Percentiles rank a stretch among this genome's conserved stretches.
Conservation (phyloP, 2,329 filamentous ascomycete species). For the Mollisia scopiformis region DNA sequence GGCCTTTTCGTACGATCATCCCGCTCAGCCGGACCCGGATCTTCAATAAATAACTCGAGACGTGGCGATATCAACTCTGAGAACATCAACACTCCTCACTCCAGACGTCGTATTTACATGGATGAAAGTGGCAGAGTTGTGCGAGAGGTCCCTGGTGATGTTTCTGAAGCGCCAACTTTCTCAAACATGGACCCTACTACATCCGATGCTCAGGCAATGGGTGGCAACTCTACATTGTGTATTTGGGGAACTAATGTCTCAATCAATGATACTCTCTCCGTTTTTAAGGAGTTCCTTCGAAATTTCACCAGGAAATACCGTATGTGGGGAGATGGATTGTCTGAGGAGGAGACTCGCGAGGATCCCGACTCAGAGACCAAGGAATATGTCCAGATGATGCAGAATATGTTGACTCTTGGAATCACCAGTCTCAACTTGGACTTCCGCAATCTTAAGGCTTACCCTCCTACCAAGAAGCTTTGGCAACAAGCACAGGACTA, state of each 20-base stretch:
- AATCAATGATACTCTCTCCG: slow-evolving; percentile 82
- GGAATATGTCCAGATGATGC: slow-evolving; percentile 82
- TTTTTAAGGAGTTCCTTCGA: slow-evolving; percentile 89
- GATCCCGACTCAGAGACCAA: slow-evolving; percentile 75
- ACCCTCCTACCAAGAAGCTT: slow-evolving; percentile 88
- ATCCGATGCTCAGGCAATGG: slow-evolving; percentile 87
- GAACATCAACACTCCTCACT: slow-evolving; percentile 57
- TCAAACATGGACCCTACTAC: slow-evolving; percentile 75
- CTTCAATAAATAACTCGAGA: slow-evolving; percentile 59
- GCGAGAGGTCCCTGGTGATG: slow-evolving; percentile 51
- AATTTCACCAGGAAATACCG: slow-evolving; percentile 95
- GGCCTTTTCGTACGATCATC: slow-evolving; percentile 79
- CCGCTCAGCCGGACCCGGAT: slow-evolving; percentile 52
- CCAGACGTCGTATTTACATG: slow-evolving; percentile 57
- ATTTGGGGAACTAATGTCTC: slow-evolving; percentile 99
- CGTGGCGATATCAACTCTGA: slow-evolving; percentile 90
- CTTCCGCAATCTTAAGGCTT: slow-evolving; percentile 85
- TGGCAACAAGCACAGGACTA: slow-evolving; percentile 96
- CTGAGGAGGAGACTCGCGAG: slow-evolving; percentile 72
- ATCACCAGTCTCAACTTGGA: slow-evolving; percentile 86
- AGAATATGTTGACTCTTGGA: slow-evolving; percentile 88
- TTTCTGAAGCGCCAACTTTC: slow-evolving; percentile 64
- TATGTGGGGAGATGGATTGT: slow-evolving; percentile 84
- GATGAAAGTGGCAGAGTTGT: slow-evolving; percentile 61
- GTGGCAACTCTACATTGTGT: slow-evolving; percentile 77